Evolutionary conservation across 352 stramenopile species (phyloP).

Genomic region (Pythium apleroticum): DNA sequence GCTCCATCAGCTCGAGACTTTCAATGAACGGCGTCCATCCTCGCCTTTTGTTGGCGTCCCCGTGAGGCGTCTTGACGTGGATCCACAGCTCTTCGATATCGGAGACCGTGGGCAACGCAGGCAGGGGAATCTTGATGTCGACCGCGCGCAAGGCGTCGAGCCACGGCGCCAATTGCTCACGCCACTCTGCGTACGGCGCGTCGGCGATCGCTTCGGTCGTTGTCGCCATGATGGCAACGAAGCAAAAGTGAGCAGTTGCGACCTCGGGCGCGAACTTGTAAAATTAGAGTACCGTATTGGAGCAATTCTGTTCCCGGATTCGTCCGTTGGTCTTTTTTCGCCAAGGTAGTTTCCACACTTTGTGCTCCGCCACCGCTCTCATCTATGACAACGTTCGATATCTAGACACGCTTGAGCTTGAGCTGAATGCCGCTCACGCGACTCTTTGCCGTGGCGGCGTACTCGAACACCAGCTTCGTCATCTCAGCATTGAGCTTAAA

Average conservation of each 20-base stretch:
- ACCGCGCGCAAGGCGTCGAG: not conserved
- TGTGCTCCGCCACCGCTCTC: no score
- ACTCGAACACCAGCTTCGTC: slow-evolving; percentile 2
- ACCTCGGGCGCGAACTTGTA: no score
- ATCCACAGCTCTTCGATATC: not conserved
- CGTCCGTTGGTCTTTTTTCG: no score
- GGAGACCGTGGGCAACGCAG: not conserved
- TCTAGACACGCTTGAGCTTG: no score
- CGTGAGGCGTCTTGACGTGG: not conserved
- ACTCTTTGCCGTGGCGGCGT: slow-evolving; percentile 1
- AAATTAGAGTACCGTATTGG: no score
- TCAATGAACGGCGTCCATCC: not conserved
- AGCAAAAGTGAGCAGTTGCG: no score
- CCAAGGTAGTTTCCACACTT: no score
- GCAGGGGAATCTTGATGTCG: not conserved
- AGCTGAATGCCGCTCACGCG: slow-evolving; percentile 7
- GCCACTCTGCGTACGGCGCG: not conserved
- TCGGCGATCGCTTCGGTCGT: not conserved
- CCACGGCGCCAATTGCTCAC: not conserved
- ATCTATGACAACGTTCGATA: no score
- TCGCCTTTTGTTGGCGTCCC: not conserved
- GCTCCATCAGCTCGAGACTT: not conserved
- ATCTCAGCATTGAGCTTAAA: not conserved
- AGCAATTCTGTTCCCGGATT: no score
- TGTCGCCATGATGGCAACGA: not conserved